These are phyloP conservation scores for Ogataea ganodermae DNA, from an alignment of 805 yeast genomes.

Conservation along the genomic window DNA sequence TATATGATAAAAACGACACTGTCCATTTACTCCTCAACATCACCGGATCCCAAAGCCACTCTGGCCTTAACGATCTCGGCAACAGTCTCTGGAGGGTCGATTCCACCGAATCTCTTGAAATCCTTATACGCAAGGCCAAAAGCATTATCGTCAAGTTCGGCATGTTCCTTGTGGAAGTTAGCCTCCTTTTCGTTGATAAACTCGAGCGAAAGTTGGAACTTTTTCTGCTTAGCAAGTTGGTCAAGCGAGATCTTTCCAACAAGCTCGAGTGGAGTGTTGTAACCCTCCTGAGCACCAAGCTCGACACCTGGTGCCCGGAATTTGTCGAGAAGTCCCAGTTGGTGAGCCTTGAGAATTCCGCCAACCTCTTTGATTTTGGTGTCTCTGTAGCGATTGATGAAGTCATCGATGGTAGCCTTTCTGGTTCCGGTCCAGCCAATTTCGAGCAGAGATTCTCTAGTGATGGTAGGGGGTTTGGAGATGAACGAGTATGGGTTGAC, in stretches of 20 bases:
- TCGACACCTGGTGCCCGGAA: constrained; percentile 60
- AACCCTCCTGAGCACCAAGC: constrained; percentile 84
- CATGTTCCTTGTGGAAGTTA: constrained; percentile 42
- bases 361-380: constrained; percentile 66
- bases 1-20: background rate
- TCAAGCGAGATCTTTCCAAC: constrained; percentile 21
- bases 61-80: constrained; percentile 42
- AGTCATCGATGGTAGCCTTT: constrained; percentile 68
- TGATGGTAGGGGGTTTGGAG: constrained; percentile 37
- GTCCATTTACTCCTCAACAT: constrained; percentile 10
- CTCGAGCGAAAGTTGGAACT: constrained; percentile 57
- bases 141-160: constrained; percentile 29
- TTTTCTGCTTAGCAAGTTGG: constrained; percentile 36
- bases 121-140: constrained; percentile 48
- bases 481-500: constrained; percentile 71
- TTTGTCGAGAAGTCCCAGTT: constrained; percentile 63
- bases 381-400: constrained; percentile 68
- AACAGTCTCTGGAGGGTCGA: constrained; percentile 46
- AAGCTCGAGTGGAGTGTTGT: constrained; percentile 43
- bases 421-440: constrained; percentile 97
- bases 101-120: constrained; percentile 68
- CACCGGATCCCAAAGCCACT: constrained; percentile 37
- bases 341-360: constrained; percentile 74
- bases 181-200: constrained; percentile 54
- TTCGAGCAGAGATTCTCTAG: constrained; percentile 56